phyloP scores from a whole-genome alignment of 2,329 filamentous ascomycete genomes.

The Apiospora sp. region DNA sequence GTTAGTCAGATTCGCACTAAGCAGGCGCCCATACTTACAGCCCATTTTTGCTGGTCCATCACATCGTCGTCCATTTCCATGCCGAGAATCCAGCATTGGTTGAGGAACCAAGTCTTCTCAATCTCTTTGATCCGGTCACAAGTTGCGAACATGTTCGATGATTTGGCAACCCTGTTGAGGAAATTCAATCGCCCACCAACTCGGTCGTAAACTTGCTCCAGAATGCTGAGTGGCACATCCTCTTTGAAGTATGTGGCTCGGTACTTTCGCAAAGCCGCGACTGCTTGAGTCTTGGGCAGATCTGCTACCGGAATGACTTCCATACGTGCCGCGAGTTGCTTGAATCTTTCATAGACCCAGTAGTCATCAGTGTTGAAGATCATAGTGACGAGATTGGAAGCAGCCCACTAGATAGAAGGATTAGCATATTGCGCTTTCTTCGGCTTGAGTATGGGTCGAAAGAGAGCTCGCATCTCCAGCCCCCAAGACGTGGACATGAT shows the following conservation, averaged over 20 bases:
- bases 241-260: conserved; percentile 81
- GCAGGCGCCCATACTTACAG: conserved; percentile 62
- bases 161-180: conserved; percentile 89
- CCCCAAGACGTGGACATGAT: not conserved
- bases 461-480: not conserved
- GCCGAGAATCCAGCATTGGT: conserved; percentile 80
- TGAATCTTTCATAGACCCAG: conserved; percentile 96
- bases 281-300: conserved; percentile 78
- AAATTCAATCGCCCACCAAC: conserved; percentile 91
- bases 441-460: not conserved
- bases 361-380: conserved; percentile 98
- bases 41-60: conserved; percentile 97
- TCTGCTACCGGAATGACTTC: conserved; percentile 89
- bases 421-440: not conserved
- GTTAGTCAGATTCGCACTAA: conserved; percentile 9
- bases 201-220: conserved; percentile 83
- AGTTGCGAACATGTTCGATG: conserved; percentile 77
- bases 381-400: conserved; percentile 86
- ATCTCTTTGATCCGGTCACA: conserved; percentile 76
- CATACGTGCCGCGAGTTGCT: conserved; percentile 92
- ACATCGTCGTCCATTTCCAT: conserved; percentile 92
- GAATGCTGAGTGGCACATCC: conserved; percentile 56
- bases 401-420: conserved; percentile 75
- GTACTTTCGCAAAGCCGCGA: conserved; percentile 80
- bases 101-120: conserved; percentile 82